These are phyloP conservation scores for Tulasnella sp. DNA, from an alignment of 768 basidiomycete species.

Conservation along the genomic window DNA sequence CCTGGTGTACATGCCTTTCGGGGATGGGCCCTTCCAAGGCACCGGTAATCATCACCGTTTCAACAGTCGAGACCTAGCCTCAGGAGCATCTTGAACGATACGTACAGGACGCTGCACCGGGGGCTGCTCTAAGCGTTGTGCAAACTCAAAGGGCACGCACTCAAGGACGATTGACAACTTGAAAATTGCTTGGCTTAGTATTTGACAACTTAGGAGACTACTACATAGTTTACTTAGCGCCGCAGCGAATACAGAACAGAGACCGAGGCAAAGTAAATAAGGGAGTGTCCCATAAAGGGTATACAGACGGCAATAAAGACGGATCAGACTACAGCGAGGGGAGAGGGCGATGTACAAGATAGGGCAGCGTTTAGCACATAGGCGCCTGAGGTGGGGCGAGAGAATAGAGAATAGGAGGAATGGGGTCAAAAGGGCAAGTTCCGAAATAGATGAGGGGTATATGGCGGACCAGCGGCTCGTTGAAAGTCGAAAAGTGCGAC, in stretches of 20 bases:
- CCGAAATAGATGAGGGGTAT: not conserved
- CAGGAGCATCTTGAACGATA: not conserved
- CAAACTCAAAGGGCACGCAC: not conserved
- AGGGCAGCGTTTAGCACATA: not conserved
- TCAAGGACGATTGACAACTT: not conserved
- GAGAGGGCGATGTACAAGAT: not conserved
- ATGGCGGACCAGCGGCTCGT: not conserved
- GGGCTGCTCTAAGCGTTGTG: not conserved
- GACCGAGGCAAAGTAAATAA: not conserved
- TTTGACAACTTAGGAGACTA: slow-evolving; percentile 2
- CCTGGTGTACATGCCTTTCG: not conserved
- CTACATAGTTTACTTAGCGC: not conserved
- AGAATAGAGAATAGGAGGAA: not conserved
- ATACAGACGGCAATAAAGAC: not conserved
- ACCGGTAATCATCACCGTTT: not conserved
- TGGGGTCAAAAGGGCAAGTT: not conserved
- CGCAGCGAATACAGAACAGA: not conserved
- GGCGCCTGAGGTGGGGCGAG: not conserved
- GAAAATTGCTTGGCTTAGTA: not conserved
- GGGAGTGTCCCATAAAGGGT: not conserved
- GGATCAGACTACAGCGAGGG: not conserved
- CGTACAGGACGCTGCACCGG: not conserved
- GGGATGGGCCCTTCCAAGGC: not conserved
- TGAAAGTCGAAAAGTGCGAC: not conserved
- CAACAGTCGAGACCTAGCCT: not conserved